Base-by-base conservation (phyloP, 1,284 basidiomycete genomes). In the Hypsizygus ulmarius region DNA sequence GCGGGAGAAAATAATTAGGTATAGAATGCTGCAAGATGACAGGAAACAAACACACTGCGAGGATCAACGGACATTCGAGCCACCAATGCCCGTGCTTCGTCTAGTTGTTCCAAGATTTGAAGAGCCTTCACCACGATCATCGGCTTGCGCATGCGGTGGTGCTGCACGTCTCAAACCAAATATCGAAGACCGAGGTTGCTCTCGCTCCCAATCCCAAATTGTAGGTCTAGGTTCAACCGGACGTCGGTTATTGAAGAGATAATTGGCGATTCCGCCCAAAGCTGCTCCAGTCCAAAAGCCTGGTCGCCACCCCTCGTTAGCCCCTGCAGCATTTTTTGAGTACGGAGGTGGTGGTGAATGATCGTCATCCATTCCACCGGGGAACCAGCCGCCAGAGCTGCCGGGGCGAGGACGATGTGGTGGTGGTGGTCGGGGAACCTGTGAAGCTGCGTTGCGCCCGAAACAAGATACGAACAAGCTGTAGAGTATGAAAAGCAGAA, bases 201-300 rank as follows among this genome's bases (percentile, higher is more conserved):
- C 51, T 69, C 72, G 65, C 62, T 83, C 77, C 81, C 81, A 82
- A 53, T 84, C 80, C 54, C 71, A 73, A 18, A 62, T 51, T 19
- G 59, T 52, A 39, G 51, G 51, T 36, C 60, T 50, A 42, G 64
- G 59, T 37, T 61, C 59, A 19, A 58, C 27, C 46, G 54, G 55
- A 16, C 59, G 57, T 18, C 73, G 66, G 54, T 78, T n/a, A n/a
- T n/a, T 82, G 60, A 74, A 69, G 6, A 84, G 59, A 55, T 81
- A 79, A 15, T 79, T 77, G 0, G 81, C 85, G 0, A 85, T 63
- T 32, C 82, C 84, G 5, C 88, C 90, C 0, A 85, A 60, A 0
- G 79, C 77, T 9, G 86, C 77, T 11, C 92, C 91, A 0, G 83
- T 84, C 87, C 84, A 92, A 63, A 93, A 93, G 1, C 90, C 90